Percentiles rank a stretch among this genome's conserved stretches.
Conservation (phyloP, 108 stramenopile genomes). For the Craspedostauros australis region DNA sequence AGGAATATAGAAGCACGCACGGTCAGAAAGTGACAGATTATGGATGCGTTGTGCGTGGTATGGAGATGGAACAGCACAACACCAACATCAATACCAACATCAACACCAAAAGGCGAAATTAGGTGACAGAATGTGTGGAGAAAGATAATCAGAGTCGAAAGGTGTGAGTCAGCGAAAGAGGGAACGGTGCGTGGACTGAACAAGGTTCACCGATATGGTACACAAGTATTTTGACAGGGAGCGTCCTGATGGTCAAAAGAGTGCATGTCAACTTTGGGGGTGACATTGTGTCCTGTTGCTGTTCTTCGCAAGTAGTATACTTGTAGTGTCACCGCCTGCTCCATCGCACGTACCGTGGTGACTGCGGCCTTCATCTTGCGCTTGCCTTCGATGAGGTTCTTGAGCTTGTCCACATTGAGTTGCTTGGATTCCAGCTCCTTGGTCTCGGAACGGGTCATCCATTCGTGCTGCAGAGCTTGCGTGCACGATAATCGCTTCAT, state of each 20-base stretch:
- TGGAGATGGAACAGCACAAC: too few relatives aligned
- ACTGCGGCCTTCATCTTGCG: conserved; percentile 46
- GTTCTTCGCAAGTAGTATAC: too few relatives aligned
- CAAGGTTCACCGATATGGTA: too few relatives aligned
- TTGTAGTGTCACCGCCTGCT: not conserved
- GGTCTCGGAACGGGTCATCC: conserved; percentile 29
- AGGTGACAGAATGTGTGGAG: not conserved
- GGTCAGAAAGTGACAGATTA: not conserved
- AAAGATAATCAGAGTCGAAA: not conserved
- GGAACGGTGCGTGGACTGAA: too few relatives aligned
- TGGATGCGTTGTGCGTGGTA: too few relatives aligned
- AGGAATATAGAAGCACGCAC: not conserved
- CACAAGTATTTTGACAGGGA: too few relatives aligned
- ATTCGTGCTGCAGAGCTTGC: conserved; percentile 36
- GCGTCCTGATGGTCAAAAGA: too few relatives aligned
- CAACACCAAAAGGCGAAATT: not conserved
- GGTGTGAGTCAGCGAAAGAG: not conserved
- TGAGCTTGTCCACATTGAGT: conserved; percentile 18
- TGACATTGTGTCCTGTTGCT: too few relatives aligned
- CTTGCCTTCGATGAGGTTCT: conserved; percentile 15
- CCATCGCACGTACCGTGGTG: conserved; percentile 26
- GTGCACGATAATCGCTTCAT: conserved; percentile 32
- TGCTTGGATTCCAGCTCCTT: conserved; percentile 17
- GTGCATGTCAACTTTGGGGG: too few relatives aligned
- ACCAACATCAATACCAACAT: not conserved